A percentile compares a stretch with the other conserved stretches of the same genome.
phyloP scores from a whole-genome alignment of 164 flowering plant genomes.

The Warburgia ugandensis region DNA sequence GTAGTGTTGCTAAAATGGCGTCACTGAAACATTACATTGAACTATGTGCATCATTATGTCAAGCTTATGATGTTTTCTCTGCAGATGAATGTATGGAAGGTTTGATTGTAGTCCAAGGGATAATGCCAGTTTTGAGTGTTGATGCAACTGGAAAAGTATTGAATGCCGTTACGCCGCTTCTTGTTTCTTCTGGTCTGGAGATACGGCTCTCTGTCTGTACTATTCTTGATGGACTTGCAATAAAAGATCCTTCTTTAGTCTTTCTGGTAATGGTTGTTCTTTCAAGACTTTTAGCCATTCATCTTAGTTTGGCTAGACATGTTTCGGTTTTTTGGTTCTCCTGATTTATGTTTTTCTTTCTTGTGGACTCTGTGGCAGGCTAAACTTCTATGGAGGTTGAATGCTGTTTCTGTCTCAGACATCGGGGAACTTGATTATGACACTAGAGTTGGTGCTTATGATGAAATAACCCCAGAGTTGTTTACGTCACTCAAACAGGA shows the following conservation, averaged over 20 bases:
- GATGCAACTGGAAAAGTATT: constrained; percentile 36
- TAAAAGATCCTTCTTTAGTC: constrained; percentile 46
- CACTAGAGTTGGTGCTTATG: constrained; percentile 55
- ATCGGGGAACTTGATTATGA: constrained; percentile 73
- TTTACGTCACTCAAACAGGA: constrained; percentile 36
- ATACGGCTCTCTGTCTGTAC: constrained; percentile 50
- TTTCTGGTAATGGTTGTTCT: constrained; percentile 41
- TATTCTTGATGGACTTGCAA: constrained; percentile 52
- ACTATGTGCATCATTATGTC: background rate
- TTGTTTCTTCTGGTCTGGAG: constrained; percentile 40
- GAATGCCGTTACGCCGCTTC: constrained; percentile 51
- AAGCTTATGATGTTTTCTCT: constrained; percentile 7
- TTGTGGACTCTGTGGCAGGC: constrained; percentile 42
- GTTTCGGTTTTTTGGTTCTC: background rate
- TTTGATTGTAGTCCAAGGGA: constrained; percentile 47
- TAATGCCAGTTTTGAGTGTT: constrained; percentile 37
- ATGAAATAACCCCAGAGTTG: constrained; percentile 34
- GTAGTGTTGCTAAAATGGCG: constrained; percentile 3
- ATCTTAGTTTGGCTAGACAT: background rate
- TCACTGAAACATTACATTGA: background rate
- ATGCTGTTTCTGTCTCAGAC: constrained; percentile 59
- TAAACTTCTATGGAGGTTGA: constrained; percentile 49
- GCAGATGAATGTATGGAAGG: constrained; percentile 50
- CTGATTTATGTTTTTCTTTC: background rate
- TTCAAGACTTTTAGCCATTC: background rate